Evolutionary conservation across 176 grass and related monocot genomes (phyloP), one percentile per base, ranked within the genome.

Genomic region (Bonia amplexicaulis): DNA sequence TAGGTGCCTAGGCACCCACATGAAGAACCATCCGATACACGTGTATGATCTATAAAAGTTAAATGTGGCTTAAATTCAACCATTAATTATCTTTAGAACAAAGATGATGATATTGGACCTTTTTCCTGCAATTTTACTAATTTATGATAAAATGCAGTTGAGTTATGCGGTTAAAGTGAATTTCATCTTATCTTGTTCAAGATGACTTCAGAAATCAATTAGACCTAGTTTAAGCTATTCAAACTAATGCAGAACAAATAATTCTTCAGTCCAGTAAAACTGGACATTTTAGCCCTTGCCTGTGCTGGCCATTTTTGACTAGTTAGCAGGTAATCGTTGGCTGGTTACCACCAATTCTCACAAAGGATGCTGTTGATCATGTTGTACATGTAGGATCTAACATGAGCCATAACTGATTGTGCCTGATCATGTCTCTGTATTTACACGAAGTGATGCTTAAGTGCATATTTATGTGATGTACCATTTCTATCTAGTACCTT

Each of bases 1-100:
- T 37, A 37, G 35, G 35, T 37, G 35, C 35, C 35, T 37, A 37
- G 35, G 0, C 35, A 37, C 4, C 35, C 35, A 37, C 4, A 37
- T 37, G 35, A 37, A 37, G 35, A 37, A 37, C 35, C 4, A 3
- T 37, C 35, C 35, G 35, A 37, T 37, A 37, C 35, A 37, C 35
- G 35, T 37, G 35, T 5, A 37, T 37, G 35, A 37, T 37, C 35
- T 3, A 37, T 37, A 37, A 37, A 37, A 37, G 5, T 37, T 37
- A 37, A 84, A 66, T 81, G 71, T 71, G 83, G 75, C 61, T 31
- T 29, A 37, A 87, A 87, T 76, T 87, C 61, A 82, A 80, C 85
- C 26, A 59, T 74, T 79, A 70, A 64, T 33, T 69, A 23, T 75
- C 62, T 81, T 39, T 71, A 86, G 65, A 91, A 60, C 59, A 42